Evolutionary conservation across 495 filamentous ascomycete genomes (phyloP), one percentile per base, ranked within the genome.

Genomic region (Xylaria acuta): DNA sequence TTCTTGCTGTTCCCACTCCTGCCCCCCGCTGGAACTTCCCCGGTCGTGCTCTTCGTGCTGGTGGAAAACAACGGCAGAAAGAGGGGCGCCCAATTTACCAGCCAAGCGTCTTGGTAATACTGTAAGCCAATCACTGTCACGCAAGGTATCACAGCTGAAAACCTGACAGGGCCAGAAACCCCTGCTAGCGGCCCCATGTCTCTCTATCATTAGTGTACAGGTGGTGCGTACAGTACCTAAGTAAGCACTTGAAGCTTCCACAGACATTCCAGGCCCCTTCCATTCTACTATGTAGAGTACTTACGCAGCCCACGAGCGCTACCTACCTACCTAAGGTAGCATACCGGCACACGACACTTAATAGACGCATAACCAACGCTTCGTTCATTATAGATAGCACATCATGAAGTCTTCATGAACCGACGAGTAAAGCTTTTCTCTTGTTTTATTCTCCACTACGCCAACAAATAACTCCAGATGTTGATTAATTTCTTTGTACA

Each of bases 111-210:
- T 22, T 60, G 16, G 8, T 34, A 51, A 25, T 22, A 7, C 36
- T 38, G n/a, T 14, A 22, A 16, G 7, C 75, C 75, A 77, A 77
- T 77, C 75, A 74, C 32, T 18, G 18, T 59, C 54, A 0, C 16
- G 47, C 38, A 7, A 56, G 47, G 72, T 75, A 77, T 75, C 75
- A 22, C 14, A 59, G 64, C 47, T 64, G 60, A 64, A 60, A 60
- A 38, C 34, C 20, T 5, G 58, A 60, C 58, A 36, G 58, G 32
- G 58, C 18, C 18, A 59, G 34, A 60, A 38, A 40, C 58, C 34
- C 32, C 16, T 56, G 49, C 49, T 30, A 54, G 51, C 22, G 51
- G 18, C 11, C 14, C 43, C 43, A 12, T 5, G 0, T 2, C 4
- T 20, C 16, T 45, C 43, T 45, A 45, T 20, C 43, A 12, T 41